A percentile compares a stretch with the other conserved stretches of the same genome.
Conservation (phyloP, 768 basidiomycete species). For the Trametes gibbosa region DNA sequence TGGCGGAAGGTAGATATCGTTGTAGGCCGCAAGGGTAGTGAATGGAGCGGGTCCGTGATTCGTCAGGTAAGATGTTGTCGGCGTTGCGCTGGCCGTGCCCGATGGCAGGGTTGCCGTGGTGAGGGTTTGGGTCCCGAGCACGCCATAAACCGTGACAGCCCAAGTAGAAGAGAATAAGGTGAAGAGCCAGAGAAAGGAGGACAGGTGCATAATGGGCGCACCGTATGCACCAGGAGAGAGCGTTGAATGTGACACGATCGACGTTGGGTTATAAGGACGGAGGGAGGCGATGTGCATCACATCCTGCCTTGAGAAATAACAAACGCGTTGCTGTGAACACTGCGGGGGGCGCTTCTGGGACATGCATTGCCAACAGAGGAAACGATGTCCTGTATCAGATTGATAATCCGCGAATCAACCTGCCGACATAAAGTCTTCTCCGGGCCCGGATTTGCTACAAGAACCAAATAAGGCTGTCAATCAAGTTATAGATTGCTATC, state of each 20-base stretch:
- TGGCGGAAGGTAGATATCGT: constrained; percentile 46
- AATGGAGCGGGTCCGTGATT: constrained; percentile 27
- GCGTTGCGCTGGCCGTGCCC: not conserved
- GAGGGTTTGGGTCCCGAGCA: constrained; percentile 1
- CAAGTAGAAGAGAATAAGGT: not conserved
- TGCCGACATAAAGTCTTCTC: no score
- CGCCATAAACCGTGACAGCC: constrained; percentile 12
- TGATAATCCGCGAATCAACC: no score
- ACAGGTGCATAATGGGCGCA: not conserved
- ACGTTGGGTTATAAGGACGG: not conserved
- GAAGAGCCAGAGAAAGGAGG: not conserved
- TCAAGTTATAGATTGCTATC: no score
- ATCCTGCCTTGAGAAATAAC: no score
- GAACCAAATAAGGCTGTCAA: no score
- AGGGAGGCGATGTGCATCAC: no score
- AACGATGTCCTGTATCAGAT: no score
- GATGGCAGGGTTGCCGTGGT: not conserved
- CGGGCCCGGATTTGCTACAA: no score
- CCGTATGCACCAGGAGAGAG: not conserved
- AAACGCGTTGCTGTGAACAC: no score
- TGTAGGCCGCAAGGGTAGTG: constrained; percentile 50
- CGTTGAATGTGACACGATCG: not conserved
- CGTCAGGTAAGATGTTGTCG: constrained; percentile 7
- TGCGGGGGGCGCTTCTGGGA: no score
- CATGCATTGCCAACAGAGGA: no score